phyloP scores from a whole-genome alignment of 257 asterid species.

The Solanum sejunctum region DNA sequence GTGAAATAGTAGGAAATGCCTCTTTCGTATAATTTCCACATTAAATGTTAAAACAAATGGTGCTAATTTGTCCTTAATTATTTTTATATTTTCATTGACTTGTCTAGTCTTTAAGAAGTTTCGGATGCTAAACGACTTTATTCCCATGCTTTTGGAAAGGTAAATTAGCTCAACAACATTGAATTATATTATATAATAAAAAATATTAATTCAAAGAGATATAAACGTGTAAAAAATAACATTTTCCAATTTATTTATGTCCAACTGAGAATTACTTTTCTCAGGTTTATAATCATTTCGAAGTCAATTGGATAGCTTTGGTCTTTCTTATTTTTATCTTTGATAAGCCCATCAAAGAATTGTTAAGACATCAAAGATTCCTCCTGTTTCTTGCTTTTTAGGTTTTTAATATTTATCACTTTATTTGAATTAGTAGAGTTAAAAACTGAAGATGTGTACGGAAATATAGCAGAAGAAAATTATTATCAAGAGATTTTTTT shows the following conservation, averaged over 20 bases:
- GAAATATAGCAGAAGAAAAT: too few species aligned
- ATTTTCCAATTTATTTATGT: background rate
- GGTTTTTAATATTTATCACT: background rate
- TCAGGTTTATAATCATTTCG: background rate
- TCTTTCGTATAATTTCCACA: background rate
- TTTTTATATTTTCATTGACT: background rate
- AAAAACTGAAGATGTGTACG: background rate
- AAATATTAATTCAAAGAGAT: background rate
- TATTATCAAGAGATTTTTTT: too few species aligned
- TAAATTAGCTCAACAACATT: background rate
- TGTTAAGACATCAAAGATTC: background rate
- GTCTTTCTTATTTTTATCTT: background rate
- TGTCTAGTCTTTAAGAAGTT: background rate
- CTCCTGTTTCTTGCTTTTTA: background rate
- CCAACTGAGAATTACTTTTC: background rate
- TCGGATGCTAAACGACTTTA: background rate
- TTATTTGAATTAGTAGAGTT: background rate
- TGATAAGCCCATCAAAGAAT: background rate
- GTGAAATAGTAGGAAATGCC: background rate
- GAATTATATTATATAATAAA: background rate
- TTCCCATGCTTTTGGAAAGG: background rate
- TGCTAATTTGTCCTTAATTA: background rate
- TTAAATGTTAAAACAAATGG: background rate
- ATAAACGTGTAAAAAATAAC: background rate
- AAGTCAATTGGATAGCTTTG: background rate